Percentiles rank a stretch among this genome's conserved stretches.
Conservation (phyloP, 768 basidiomycete genomes). For the Leccinum barrowsii region DNA sequence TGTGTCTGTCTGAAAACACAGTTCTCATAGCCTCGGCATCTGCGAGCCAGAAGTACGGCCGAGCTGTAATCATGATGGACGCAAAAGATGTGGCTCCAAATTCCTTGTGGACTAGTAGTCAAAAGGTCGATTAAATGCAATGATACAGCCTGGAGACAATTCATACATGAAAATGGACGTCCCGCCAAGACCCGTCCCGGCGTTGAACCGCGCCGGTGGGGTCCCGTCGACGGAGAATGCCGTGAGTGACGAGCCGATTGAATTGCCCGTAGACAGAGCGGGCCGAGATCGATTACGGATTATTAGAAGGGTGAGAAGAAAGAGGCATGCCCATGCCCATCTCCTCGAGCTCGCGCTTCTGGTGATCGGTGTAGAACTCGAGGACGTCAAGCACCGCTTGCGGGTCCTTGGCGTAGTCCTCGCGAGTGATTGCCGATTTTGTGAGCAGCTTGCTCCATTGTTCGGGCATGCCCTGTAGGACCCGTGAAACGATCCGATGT, state of each 20-base stretch:
- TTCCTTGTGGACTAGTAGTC: slow-evolving; percentile 30
- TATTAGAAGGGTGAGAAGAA: slow-evolving; percentile 7
- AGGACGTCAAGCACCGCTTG: slow-evolving; percentile 97
- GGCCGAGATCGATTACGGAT: slow-evolving; percentile 31
- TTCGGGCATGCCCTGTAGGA: slow-evolving; percentile 82
- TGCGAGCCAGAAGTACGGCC: slow-evolving; percentile 39
- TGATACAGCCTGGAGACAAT: too few species aligned
- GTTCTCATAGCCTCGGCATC: slow-evolving; percentile 42
- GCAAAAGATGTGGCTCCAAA: slow-evolving; percentile 40
- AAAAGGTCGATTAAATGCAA: too few species aligned
- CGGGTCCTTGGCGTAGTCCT: slow-evolving; percentile 95
- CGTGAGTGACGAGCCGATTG: slow-evolving; percentile 29
- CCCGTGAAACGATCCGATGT: background rate
- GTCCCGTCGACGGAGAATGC: slow-evolving; percentile 33
- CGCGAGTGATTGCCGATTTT: slow-evolving; percentile 94
- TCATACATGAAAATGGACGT: slow-evolving; percentile 16
- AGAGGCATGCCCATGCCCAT: slow-evolving; percentile 35
- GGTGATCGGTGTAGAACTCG: slow-evolving; percentile 97
- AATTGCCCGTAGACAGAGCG: slow-evolving; percentile 20
- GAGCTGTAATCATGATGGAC: slow-evolving; percentile 33
- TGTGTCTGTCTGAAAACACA: slow-evolving; percentile 30
- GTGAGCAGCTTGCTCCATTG: slow-evolving; percentile 96
- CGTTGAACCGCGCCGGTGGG: slow-evolving; percentile 80
- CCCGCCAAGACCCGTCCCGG: slow-evolving; percentile 89
- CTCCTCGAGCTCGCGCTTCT: slow-evolving; percentile 86